phyloP scores from a whole-genome alignment of 352 stramenopile species.

The Aphanomyces stellatus region DNA sequence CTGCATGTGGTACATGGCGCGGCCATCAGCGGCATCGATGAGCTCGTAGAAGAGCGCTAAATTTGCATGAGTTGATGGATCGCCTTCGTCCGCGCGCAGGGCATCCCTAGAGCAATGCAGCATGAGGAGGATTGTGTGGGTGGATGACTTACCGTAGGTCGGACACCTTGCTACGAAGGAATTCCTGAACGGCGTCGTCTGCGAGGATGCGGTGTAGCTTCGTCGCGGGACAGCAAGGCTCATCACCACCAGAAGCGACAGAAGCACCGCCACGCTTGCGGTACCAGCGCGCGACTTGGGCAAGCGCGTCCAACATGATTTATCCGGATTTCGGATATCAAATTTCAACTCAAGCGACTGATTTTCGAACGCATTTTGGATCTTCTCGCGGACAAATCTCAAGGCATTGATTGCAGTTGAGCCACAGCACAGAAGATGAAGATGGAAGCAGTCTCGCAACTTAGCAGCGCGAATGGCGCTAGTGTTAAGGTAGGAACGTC shows the following conservation, averaged over 20 bases:
- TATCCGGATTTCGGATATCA: no score
- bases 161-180: background rate
- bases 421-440: no score
- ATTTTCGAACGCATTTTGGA: no score
- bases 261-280: background rate
- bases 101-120: background rate
- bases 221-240: background rate
- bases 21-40: background rate
- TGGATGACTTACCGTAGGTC: background rate
- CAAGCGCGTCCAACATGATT: background rate
- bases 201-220: constrained; percentile 3
- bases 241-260: background rate
- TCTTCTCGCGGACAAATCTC: no score
- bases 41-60: background rate
- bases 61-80: background rate
- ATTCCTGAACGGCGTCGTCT: background rate
- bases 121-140: background rate
- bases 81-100: background rate
- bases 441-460: no score
- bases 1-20: background rate
- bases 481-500: no score
- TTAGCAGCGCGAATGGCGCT: no score
- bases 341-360: no score
- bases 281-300: constrained; percentile 10
- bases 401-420: no score